Evolutionary conservation across 306 rosid genomes (phyloP).

Genomic region (Quercus agrifolia): DNA sequence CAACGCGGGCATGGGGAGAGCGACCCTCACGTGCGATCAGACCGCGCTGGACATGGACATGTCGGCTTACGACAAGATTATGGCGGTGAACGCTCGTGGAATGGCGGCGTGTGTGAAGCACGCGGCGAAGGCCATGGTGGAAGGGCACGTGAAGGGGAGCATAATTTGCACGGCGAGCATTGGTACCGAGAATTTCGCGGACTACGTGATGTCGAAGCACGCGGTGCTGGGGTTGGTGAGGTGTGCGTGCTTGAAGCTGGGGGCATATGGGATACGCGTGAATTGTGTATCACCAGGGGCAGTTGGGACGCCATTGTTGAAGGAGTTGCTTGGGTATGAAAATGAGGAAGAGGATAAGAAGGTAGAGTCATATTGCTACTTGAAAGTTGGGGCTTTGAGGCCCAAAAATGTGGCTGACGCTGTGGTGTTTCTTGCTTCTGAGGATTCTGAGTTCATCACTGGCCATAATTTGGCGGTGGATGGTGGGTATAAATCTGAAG

Average conservation of each 20-base stretch:
- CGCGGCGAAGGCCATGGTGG: constrained; percentile 55
- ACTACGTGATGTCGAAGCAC: too few relatives aligned
- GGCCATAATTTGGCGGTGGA: constrained; percentile 48
- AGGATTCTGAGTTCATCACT: constrained; percentile 13
- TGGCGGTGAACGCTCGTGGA: constrained; percentile 28
- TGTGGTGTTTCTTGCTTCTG: constrained; percentile 25
- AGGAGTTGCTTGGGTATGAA: neutral
- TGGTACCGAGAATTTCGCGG: too few relatives aligned
- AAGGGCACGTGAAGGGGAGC: constrained; percentile 39
- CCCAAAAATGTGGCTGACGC: constrained; percentile 42
- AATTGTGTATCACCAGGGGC: too few relatives aligned
- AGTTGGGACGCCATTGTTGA: too few relatives aligned
- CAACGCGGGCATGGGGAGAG: too few relatives aligned
- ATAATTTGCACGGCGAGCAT: constrained; percentile 40
- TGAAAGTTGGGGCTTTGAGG: constrained; percentile 26
- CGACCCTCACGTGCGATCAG: too few relatives aligned
- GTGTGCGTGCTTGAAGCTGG: too few relatives aligned
- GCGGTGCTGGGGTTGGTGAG: too few relatives aligned
- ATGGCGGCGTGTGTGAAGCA: constrained; percentile 43
- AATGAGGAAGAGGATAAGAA: neutral
- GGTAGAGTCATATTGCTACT: neutral
- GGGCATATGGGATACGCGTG: too few relatives aligned
- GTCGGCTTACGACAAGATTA: neutral
- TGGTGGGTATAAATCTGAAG: constrained; percentile 13
- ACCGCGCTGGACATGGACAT: too few relatives aligned